Conservation (phyloP, 768 basidiomycete species). For the Favolaschia claudopus region DNA sequence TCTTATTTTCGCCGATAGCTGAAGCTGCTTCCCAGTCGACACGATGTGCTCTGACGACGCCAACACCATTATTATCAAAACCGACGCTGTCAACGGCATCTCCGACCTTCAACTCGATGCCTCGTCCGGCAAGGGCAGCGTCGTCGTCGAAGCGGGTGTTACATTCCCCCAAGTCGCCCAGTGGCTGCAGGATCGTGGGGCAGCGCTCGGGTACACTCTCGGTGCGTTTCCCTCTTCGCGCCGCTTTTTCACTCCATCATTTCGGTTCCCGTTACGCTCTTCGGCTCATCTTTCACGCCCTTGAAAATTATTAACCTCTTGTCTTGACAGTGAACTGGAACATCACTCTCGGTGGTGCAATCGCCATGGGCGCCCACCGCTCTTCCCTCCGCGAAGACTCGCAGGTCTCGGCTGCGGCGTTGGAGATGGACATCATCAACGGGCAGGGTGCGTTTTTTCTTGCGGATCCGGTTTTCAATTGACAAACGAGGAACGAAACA, state of each 20-base stretch:
- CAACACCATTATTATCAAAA: conserved; percentile 43
- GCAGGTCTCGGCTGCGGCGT: conserved; percentile 44
- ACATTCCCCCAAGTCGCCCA: conserved; percentile 46
- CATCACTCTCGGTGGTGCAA: conserved; percentile 47
- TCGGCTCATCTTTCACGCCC: background rate
- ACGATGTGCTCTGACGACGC: conserved; percentile 49
- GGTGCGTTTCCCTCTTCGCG: conserved; percentile 26
- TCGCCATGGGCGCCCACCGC: conserved; percentile 50
- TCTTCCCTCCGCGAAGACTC: conserved; percentile 48
- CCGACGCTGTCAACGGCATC: conserved; percentile 42
- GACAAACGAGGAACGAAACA: too few relatives aligned
- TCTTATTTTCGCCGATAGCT: background rate
- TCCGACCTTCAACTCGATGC: conserved; percentile 39
- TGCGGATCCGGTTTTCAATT: background rate
- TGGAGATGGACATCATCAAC: conserved; percentile 45
- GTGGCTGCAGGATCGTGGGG: conserved; percentile 44
- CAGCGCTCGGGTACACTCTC: conserved; percentile 42
- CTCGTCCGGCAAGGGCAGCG: conserved; percentile 37
- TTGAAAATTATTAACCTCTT: too few relatives aligned
- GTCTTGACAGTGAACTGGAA: conserved; percentile 48
- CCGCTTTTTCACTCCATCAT: background rate
- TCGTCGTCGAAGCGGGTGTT: conserved; percentile 45
- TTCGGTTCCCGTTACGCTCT: too few relatives aligned
- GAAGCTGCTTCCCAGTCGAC: conserved; percentile 31
- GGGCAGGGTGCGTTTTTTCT: conserved; percentile 35